Conservation (phyloP, 352 stramenopile genomes). For the Pythium utonaiense region DNA sequence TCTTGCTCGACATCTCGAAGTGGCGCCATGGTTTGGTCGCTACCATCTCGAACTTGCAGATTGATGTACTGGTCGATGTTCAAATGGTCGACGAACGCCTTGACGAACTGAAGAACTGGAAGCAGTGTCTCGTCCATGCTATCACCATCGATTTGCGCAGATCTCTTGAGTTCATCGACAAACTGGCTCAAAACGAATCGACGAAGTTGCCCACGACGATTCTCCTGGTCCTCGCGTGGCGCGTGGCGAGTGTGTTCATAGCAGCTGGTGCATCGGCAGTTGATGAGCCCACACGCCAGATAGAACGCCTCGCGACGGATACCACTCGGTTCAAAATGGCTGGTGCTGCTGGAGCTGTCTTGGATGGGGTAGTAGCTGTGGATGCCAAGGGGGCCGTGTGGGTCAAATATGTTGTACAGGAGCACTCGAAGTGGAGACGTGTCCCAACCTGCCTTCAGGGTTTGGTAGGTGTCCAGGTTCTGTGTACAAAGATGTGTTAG, state of each 20-base stretch:
- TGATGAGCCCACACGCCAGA: conserved; percentile 64
- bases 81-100: conserved; percentile 58
- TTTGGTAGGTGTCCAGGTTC: conserved; percentile 81
- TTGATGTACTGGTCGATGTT: conserved; percentile 32
- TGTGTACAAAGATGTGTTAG: conserved; percentile 21
- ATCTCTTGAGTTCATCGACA: conserved; percentile 43
- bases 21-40: conserved; percentile 10
- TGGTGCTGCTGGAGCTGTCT: conserved; percentile 2
- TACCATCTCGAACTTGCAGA: not conserved
- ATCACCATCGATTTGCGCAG: conserved; percentile 20
- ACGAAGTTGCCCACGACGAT: conserved; percentile 29
- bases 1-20: conserved; percentile 10
- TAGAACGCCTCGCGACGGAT: conserved; percentile 80
- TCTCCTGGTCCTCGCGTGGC: not conserved
- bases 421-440: conserved; percentile 62
- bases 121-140: conserved; percentile 61
- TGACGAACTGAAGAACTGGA: conserved; percentile 62
- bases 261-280: conserved; percentile 54
- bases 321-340: conserved; percentile 33
- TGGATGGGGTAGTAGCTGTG: conserved; percentile 78
- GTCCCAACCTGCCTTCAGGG: conserved; percentile 55
- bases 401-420: conserved; percentile 74
- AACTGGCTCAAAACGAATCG: conserved; percentile 60
- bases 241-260: conserved; percentile 50
- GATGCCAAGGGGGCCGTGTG: conserved; percentile 72